Evolutionary conservation across 257 asterid genomes (phyloP), one percentile per base, ranked within the genome.

Genomic region (Solanum sparsipilum): DNA sequence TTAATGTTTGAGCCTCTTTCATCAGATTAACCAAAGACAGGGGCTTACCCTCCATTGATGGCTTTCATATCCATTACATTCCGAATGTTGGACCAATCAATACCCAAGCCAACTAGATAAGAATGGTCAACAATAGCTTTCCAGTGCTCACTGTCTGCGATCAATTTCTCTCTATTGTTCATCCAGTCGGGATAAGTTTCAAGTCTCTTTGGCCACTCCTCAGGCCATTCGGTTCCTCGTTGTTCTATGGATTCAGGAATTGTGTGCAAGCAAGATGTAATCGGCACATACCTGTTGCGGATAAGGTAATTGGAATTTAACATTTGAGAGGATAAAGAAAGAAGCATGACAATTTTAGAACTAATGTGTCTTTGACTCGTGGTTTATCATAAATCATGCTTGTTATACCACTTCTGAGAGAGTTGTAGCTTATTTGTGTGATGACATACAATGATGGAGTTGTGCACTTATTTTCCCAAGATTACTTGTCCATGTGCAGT

Each of bases 61-160:
- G 99, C 95, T 93, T 95, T 97, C 99, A 96, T 96, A 94, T 97
- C 99, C 98, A 97, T 94, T 86, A 92, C 93, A 78, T 96, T 97
- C 67, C 93, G 93, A 86, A 97, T 91, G 58, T 92, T 92, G 20
- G 98, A 93, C 99, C 99, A 97, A 85, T 97, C 95, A 58, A 97
- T 94, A 83, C 98, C 99, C 87, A 96, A 73, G 86, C 99, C 99
- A 7, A 88, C 90, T 23, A 93, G 92, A 88, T 97, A 97, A 25
- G 99, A 96, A 76, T 93, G 94, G 94, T 93, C 94, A 41, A 97
- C 94, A 76, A 97, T 90, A 78, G 95, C 89, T 90, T 93, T 91
- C 99, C 99, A 97, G 90, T 94, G 99, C 84, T 91, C 92, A 87
- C 88, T 92, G 41, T 96, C 99, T 1, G 98, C 94, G 58, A 92